These are phyloP conservation scores for Amoeboaphelidium occidentale DNA, from an alignment of 371 early-diverging fungal genomes.

Conservation along the genomic window DNA sequence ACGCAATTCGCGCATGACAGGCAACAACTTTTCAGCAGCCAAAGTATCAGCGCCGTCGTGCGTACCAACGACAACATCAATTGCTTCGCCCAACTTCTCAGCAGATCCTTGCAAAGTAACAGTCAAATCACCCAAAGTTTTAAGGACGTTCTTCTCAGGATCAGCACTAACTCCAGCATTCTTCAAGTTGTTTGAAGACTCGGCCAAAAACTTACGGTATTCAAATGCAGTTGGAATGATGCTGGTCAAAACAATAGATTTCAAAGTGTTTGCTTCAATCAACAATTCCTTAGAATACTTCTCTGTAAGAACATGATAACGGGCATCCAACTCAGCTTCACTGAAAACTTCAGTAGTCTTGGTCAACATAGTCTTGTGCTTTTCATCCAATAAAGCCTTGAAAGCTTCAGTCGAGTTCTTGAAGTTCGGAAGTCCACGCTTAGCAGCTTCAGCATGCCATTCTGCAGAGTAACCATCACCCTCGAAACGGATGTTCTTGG, in stretches of 20 bases:
- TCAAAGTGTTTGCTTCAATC: constrained; percentile 82
- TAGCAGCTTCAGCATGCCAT: constrained; percentile 30
- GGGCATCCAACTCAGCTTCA: constrained; percentile 57
- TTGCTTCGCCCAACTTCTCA: constrained; percentile 24
- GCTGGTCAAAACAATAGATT: constrained; percentile 44
- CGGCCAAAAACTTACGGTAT: constrained; percentile 65
- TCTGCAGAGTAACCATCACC: constrained; percentile 70
- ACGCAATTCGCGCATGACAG: constrained; percentile 45
- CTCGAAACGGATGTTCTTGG: constrained; percentile 81
- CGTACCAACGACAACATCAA: constrained; percentile 27
- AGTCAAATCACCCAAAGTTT: constrained; percentile 34
- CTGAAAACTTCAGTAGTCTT: constrained; percentile 55
- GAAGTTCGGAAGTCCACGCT: constrained; percentile 83
- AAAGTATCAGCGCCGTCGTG: constrained; percentile 24
- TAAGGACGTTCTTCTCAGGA: constrained; percentile 45
- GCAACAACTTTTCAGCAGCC: constrained; percentile 30
- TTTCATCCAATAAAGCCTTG: constrained; percentile 35
- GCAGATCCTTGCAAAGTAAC: constrained; percentile 24
- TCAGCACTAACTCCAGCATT: constrained; percentile 17
- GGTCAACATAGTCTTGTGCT: constrained; percentile 47
- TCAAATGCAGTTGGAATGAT: constrained; percentile 66
- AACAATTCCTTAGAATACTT: constrained; percentile 82
- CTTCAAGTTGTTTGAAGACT: constrained; percentile 40
- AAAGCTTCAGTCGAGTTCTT: constrained; percentile 64
- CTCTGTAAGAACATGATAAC: constrained; percentile 80